Evolutionary conservation across 768 basidiomycete species (phyloP), one percentile per base, ranked within the genome.

Genomic region (Galerina sulciceps): DNA sequence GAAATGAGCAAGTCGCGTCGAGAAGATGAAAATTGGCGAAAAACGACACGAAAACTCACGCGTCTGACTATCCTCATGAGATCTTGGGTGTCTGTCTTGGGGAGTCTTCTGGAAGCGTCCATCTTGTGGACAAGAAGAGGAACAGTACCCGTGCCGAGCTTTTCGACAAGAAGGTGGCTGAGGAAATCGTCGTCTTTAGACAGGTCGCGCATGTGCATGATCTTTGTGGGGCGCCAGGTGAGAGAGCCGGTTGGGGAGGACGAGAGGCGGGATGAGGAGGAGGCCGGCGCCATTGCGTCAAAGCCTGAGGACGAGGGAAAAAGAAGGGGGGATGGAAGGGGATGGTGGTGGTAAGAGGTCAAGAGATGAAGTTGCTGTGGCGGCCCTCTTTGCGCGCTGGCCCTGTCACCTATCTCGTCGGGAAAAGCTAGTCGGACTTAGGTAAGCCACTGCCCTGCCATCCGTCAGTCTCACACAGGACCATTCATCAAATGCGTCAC

Each of bases 81-180:
- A 70, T 87, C 85, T 43, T 80, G 75, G 8, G 87, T 76, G 64
- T 88, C 81, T 52, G 89, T 87, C 79, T 90, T 92, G 58, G 93
- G 93, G 26, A 93, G 81, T 48, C 86, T 81, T 55, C 90, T 82
- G 60, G 85, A 82, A 22, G 88, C 78, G 71, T 94, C 91, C 92
- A 94, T 94, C 75, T 93, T 94, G 79, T 94, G 92, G 13, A 94
- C 93, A 56, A 88, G 83, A 53, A 94, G 81, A n/a, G 93, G 92
- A 8, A 89, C 88, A 8, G 72, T 73, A 34, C 89, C 89, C 3
- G 91, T 91, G 43, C 93, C 92, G 35, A 94, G 85, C 66, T 93
- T 93, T 77, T 94, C 92, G 61, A 94, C 90, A 57, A 94, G 85
- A 38, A 94, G 82, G 76, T 94, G 90, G 68, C 89, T 90, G 71